Evolutionary conservation across 805 yeast species (phyloP).

Genomic region (Zygosaccharomyces rouxii): DNA sequence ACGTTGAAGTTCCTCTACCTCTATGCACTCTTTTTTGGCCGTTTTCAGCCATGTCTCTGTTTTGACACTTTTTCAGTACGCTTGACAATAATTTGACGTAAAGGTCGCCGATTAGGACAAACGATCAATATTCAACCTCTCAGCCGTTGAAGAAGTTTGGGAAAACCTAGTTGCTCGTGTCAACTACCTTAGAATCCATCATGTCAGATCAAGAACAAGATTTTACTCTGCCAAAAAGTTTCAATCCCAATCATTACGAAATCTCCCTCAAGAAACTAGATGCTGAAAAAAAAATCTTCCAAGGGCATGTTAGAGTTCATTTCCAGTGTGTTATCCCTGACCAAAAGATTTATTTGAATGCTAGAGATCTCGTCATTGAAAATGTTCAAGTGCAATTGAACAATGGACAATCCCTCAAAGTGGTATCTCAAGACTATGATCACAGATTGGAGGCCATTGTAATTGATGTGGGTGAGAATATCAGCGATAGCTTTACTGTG

Average conservation of each 20-base stretch:
- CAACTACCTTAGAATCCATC: background rate
- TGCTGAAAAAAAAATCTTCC: slow-evolving; percentile 36
- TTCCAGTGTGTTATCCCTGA: slow-evolving; percentile 43
- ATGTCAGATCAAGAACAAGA: background rate
- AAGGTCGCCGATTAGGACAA: too few relatives aligned
- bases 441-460: slow-evolving; percentile 50
- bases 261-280: background rate
- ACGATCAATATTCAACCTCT: too few relatives aligned
- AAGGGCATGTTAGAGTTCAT: slow-evolving; percentile 46
- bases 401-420: slow-evolving; percentile 10
- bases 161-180: background rate
- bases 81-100: too few relatives aligned
- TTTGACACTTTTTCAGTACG: too few relatives aligned
- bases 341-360: slow-evolving; percentile 45
- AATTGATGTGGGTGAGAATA: slow-evolving; percentile 41
- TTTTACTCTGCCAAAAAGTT: slow-evolving; percentile 7
- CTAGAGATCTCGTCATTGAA: slow-evolving; percentile 39
- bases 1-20: too few relatives aligned
- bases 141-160: too few relatives aligned
- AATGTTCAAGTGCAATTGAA: slow-evolving; percentile 31
- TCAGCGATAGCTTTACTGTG: slow-evolving; percentile 43
- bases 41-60: too few relatives aligned
- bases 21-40: too few relatives aligned
- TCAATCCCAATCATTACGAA: slow-evolving; percentile 10
- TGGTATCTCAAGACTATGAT: slow-evolving; percentile 21